Base-by-base conservation (phyloP, 192 early-diverging fungal genomes). In the Coemansia sp. region DNA sequence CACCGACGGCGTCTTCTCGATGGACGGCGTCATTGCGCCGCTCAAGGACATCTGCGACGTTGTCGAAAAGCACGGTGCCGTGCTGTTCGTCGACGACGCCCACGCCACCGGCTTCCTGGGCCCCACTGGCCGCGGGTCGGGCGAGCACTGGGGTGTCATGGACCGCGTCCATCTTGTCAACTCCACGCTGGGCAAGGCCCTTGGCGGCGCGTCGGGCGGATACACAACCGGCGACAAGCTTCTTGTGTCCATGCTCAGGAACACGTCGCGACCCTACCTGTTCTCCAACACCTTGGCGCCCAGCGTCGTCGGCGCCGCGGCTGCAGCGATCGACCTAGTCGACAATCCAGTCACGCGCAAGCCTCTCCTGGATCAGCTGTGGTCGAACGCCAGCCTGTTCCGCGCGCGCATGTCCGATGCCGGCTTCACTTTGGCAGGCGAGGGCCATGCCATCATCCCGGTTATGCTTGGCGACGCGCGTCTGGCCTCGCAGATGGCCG, bases 51-150 rank as follows among this genome's bases (percentile, higher is more conserved):
- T 91, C 62, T 76, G 88, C 48, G 88, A 85, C 23, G 73, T 91
- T 49, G 90, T 86, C 52, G 81, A 89, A 35, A 72, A 84, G 62
- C 88, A 90, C 76, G 83, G 84, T 60, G 90, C 85, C 59, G 74
- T 89, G 6, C 76, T 90, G 51, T 82, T 91, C 65, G 78, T 91
- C 16, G 90, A 91, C 59, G 90, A 91, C 48, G 83, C 79, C n/a
- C 82, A 88, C 25, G 88, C 88, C 9, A 81, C 90, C 23, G 90
- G 90, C 4, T 83, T 87, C 35, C 61, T 91, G 25, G 90, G 90
- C 8, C 47, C 74, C 11, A 78, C 76, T 8, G 90, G 90, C 1
- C 75, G 84, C 10, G 90, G 90, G 35, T 82, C 87, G 18, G 79
- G 84, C 61, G 88, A 90, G 60, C 85, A 89, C 67, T 85, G 76